Evolutionary conservation across 352 stramenopile species (phyloP).

Genomic region (Pythium vanterpoolii): DNA sequence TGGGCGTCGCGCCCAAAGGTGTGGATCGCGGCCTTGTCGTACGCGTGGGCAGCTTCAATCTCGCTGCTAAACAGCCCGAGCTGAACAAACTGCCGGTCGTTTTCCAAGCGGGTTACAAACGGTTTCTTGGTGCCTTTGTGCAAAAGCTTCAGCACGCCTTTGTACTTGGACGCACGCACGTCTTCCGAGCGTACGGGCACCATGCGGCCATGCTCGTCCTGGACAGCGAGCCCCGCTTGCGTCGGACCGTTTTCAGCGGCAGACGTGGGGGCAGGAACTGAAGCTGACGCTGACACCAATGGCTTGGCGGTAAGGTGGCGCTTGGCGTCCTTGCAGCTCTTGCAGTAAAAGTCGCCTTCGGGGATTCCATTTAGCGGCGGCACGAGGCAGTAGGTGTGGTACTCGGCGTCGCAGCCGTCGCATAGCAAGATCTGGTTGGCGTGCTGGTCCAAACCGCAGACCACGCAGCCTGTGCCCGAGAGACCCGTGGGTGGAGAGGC

Average conservation of each 20-base stretch:
- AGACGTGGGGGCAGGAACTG: too few relatives aligned
- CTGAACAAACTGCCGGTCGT: conserved; percentile 62
- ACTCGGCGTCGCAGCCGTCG: conserved; percentile 84
- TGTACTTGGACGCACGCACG: conserved; percentile 76
- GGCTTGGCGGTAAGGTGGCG: conserved; percentile 19
- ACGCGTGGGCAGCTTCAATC: conserved; percentile 77
- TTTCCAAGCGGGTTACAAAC: conserved; percentile 72
- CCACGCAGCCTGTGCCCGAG: conserved; percentile 39
- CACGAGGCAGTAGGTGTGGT: conserved; percentile 82
- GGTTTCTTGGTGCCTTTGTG: conserved; percentile 80
- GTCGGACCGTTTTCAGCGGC: conserved; percentile 2
- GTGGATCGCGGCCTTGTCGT: conserved; percentile 73
- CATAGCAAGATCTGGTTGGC: conserved; percentile 81
- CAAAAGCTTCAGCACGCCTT: conserved; percentile 74
- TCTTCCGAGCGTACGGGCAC: conserved; percentile 30
- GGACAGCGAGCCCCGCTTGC: conserved; percentile 18
- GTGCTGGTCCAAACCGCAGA: conserved; percentile 71
- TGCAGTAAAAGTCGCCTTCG: conserved; percentile 80
- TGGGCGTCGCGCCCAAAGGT: conserved; percentile 61
- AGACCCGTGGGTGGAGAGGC: too few relatives aligned
- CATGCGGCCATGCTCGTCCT: conserved; percentile 26
- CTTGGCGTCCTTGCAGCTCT: conserved; percentile 42
- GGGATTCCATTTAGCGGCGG: conserved; percentile 72
- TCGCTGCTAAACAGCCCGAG: conserved; percentile 71
- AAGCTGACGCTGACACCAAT: neutral